Conservation (phyloP, 2,329 filamentous ascomycete genomes). For the Diaporthe ampelina region DNA sequence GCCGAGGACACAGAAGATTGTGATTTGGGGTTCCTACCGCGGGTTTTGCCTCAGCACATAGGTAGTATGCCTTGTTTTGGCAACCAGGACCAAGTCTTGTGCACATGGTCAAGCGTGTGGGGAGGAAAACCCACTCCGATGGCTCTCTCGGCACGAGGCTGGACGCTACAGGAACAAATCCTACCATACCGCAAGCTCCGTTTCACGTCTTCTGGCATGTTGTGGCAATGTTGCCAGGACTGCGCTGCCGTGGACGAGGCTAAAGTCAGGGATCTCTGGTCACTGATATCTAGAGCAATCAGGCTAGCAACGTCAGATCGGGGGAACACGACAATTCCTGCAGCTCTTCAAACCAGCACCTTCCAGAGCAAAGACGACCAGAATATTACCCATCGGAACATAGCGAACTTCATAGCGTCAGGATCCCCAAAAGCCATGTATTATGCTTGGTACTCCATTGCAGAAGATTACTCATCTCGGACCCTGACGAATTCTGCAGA, state of each 20-base stretch:
- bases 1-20: background rate
- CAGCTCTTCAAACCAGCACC: background rate
- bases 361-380: background rate
- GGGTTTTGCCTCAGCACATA: background rate
- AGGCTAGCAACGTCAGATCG: background rate
- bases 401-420: background rate
- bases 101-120: background rate
- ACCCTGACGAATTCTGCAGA: background rate
- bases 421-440: background rate
- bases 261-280: background rate
- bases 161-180: slow-evolving; percentile 1
- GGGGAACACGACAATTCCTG: no score
- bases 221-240: background rate
- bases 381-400: background rate
- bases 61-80: background rate
- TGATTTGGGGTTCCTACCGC: background rate
- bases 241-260: background rate
- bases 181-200: background rate
- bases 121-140: background rate
- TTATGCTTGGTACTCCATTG: background rate
- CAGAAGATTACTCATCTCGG: background rate
- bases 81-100: background rate
- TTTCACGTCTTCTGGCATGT: background rate
- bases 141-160: background rate
- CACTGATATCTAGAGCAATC: background rate